These are phyloP conservation scores for Fusarium dlaminii DNA, from an alignment of 2,329 filamentous ascomycete genomes.

Conservation along the genomic window DNA sequence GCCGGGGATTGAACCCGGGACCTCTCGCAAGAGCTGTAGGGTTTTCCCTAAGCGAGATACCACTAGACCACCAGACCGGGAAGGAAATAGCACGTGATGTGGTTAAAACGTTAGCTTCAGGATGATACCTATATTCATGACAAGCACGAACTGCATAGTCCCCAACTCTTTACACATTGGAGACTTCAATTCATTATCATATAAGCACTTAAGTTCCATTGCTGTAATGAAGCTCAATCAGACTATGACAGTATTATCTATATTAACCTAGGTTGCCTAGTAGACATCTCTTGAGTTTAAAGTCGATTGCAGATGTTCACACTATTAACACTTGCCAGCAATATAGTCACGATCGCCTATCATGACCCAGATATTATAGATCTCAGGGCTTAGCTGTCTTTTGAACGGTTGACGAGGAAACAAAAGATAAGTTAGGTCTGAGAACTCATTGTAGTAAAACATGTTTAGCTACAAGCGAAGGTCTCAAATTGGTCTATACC, in stretches of 20 bases:
- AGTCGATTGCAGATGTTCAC: not conserved
- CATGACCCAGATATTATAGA: fast-evolving
- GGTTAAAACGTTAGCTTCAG: fast-evolving
- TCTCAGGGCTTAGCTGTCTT: not conserved
- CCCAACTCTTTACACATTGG: fast-evolving
- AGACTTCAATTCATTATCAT: too few relatives aligned
- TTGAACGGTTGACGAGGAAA: fast-evolving
- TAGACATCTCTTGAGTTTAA: not conserved
- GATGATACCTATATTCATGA: fast-evolving
- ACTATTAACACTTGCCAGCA: fast-evolving
- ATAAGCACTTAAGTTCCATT: fast-evolving
- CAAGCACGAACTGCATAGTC: fast-evolving
- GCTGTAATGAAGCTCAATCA: not conserved
- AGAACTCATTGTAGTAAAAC: not conserved
- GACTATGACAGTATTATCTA: fast-evolving
- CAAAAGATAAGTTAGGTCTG: not conserved
- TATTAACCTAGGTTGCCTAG: fast-evolving
- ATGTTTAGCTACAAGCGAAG: not conserved
- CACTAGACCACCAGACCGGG: slow-evolving; percentile 67
- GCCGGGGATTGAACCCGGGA: slow-evolving; percentile 59
- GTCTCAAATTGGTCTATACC: not conserved
- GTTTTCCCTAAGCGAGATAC: slow-evolving; percentile 74
- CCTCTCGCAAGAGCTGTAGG: slow-evolving; percentile 54
- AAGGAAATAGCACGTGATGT: not conserved
- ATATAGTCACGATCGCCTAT: not conserved